Evolutionary conservation across 345 rosid genomes (phyloP).

Genomic region (Clarkia xantiana): DNA sequence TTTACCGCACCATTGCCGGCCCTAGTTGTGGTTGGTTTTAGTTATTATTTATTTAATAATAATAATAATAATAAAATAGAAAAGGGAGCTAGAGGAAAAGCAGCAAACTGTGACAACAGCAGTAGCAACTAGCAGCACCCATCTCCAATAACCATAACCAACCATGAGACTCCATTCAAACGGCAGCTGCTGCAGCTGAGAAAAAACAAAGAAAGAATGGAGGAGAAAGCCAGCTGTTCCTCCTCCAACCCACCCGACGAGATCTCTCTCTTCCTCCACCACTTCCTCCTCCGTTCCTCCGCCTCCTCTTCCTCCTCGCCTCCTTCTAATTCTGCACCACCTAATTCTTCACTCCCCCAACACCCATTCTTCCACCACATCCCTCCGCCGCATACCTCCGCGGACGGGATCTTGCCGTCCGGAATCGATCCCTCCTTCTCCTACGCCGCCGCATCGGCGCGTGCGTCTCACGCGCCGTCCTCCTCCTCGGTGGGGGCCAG

Average conservation of each 20-base stretch:
- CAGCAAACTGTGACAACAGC: background rate
- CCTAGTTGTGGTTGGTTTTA: too few relatives aligned
- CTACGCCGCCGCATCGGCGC: conserved; percentile 3
- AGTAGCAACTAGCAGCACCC: background rate
- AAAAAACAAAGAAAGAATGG: conserved; percentile 5
- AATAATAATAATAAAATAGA: too few relatives aligned
- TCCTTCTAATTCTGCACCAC: conserved; percentile 18
- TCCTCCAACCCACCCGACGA: conserved; percentile 28
- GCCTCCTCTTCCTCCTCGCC: conserved; percentile 17
- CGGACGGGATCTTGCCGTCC: conserved; percentile 6
- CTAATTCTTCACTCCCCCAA: background rate
- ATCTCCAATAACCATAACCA: too few relatives aligned
- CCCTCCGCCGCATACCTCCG: too few relatives aligned
- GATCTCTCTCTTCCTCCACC: conserved; percentile 47
- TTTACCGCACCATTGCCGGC: too few relatives aligned
- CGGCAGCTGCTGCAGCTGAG: background rate
- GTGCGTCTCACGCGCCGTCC: conserved; percentile 25
- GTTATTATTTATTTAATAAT: too few relatives aligned
- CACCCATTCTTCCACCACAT: background rate
- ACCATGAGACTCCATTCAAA: background rate
- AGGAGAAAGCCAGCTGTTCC: conserved; percentile 5
- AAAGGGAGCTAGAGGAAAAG: background rate
- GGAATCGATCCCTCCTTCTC: conserved; percentile 8
- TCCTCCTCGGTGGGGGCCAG: conserved; percentile 36
- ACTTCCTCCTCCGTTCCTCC: conserved; percentile 48